Evolutionary conservation across 208 protist species (phyloP).

Genomic region (Acanthamoeba divionensis): DNA sequence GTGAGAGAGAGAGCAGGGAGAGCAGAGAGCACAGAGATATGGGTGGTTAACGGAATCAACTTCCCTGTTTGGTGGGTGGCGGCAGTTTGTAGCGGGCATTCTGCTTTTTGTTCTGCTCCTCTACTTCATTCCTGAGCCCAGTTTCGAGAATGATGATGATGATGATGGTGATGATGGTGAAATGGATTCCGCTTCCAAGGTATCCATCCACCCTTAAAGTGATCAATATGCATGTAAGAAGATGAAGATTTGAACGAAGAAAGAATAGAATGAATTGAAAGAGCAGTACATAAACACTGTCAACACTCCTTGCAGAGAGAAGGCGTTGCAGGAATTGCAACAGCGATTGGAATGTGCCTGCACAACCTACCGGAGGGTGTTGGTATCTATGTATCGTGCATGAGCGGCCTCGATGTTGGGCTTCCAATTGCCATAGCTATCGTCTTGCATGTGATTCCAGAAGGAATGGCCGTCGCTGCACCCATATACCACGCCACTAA

Average conservation of each 20-base stretch:
- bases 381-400: conserved; percentile 51
- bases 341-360: conserved; percentile 54
- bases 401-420: conserved; percentile 56
- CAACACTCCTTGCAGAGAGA: not conserved
- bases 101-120: conserved; percentile 48
- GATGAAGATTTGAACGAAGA: not conserved
- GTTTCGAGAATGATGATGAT: conserved; percentile 17
- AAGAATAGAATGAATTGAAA: not conserved
- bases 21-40: too few relatives aligned
- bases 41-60: not conserved
- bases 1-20: too few relatives aligned
- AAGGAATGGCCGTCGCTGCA: conserved; percentile 64
- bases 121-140: conserved; percentile 45
- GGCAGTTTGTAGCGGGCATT: conserved; percentile 60
- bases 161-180: not conserved
- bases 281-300: not conserved
- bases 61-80: not conserved
- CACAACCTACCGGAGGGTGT: conserved; percentile 70
- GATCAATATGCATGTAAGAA: too few relatives aligned
- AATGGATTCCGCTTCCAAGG: not conserved
- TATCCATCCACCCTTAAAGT: not conserved
- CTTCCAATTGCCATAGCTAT: conserved; percentile 59
- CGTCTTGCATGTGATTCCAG: conserved; percentile 64
- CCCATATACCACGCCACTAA: conserved; percentile 49
- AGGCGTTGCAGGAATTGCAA: not conserved